Evolutionary conservation across 176 grass and related monocot species (phyloP), one percentile per base, ranked within the genome.

Genomic region (Oryza glumipatula): DNA sequence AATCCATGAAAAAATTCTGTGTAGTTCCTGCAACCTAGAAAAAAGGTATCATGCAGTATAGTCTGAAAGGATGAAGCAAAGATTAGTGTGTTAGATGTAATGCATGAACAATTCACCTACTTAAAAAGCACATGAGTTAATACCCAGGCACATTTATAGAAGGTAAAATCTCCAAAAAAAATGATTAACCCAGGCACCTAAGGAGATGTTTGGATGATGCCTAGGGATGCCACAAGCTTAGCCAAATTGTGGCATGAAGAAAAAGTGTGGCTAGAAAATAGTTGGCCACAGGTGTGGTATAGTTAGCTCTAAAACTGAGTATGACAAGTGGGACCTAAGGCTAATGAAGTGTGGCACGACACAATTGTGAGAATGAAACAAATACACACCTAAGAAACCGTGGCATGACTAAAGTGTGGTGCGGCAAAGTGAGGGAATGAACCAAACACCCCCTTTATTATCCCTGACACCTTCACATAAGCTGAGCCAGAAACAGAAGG

Each of bases 131-230:
- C 28, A 28, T 28, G 28, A 28, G 28, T 28, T 28, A 28, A 28
- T 28, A 28, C 28, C 36, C 5, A 30, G 17, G 33, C 28, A 83
- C 44, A 33, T 39, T 58, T 17, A 83, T 11, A 72, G 26, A 73
- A 54, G 61, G 45, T 44, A n/a, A 44, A 35, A 71, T 83, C 30
- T 83, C 22, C 82, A 28, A 28, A 83, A 58, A 6, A 58, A 58
- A 58, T 21, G 17, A 7, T 39, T 39, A 39, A 39, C 38, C 38
- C 38, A 39, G 38, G 38, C 38, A 39, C 38, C 38, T 39, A 39
- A 39, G 28, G 28, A 28, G 28, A 28, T 28, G 28, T 28, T 28
- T 28, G 28, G 28, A 28, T 28, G 28, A 28, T 28, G 28, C 28
- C 28, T 28, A 28, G 28, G 28, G 28, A 28, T 28, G 28, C 28